Base-by-base conservation (phyloP, 345 rosid species). In the Gynandropsis gynandra region DNA sequence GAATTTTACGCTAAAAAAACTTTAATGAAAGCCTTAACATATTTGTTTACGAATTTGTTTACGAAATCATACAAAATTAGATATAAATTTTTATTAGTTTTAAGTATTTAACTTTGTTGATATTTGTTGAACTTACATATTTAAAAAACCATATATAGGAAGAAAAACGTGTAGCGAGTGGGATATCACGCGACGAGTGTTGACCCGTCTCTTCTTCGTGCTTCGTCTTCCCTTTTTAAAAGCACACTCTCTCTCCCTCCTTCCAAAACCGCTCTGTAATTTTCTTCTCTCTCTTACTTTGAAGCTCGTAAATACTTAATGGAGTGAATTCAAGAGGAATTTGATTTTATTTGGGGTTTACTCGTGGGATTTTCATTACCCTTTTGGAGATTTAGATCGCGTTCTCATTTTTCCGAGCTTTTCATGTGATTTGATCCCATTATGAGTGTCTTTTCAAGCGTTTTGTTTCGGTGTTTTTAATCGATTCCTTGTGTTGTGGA, bases 151-250 rank as follows among this genome's bases (percentile, higher is more conserved):
- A 44, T 13, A 11, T 44, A 9, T 1, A 3, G 16, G 17, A n/a
- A 20, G 12, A 56, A 52, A 58, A 65, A 65, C 70, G 70, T 65
- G 65, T 59, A 49, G 24, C 40, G 50, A 59, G 65, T 52, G 64
- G 46, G 39, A 35, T 52, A 65, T 65, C 64, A 58, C 64, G 69
- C 64, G 64, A 52, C 64, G 54, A 65, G 64, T 58, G 42, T 42
- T 41, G 56, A 59, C 56, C 16, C 54, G 45, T 54, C 38, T 33
- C 62, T 61, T 34, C 65, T 52, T 65, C 64, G 58, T 65, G 64
- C 41, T 65, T 53, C 34, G 50, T 9, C 60, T 10, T 52, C 53
- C 56, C 17, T 5, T 52, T 13, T 59, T 59, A 52, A 59, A 45
- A 41, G n/a, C n/a, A n/a, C n/a, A n/a, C n/a, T 21, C 65, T 39